Base-by-base conservation (phyloP, 139 green algal species). In the Monoraphidium neglectum region DNA sequence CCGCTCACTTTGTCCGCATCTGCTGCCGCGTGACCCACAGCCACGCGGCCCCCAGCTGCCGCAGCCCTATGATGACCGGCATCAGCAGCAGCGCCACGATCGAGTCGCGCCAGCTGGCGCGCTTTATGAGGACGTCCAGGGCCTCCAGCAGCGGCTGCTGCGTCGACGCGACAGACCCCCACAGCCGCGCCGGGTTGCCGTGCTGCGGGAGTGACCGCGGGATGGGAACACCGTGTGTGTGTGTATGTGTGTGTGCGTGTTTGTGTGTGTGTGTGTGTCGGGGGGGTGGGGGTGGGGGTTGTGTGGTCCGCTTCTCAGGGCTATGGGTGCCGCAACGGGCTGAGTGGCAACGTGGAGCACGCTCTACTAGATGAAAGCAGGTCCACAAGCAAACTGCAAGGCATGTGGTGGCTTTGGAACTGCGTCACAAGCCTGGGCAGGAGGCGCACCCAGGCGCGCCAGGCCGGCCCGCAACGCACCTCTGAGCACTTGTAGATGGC, bases 401-500 rank as follows among this genome's bases (percentile, higher is more conserved):
- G n/a, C n/a, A n/a, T n/a, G n/a, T 21, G 43, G 43, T 51, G 43
- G 43, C 12, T 51, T 51, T 51, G 8, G 12, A 8, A 51, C 8
- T 51, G 8, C 43, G 12, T n/a, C 43, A 51, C 8, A 51, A 51
- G 12, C 8, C 8, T 51, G 43, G 8, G 43, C 43, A 51, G 43
- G 8, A 51, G 12, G 43, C 43, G 43, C 43, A 51, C n/a, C n/a
- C n/a, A n/a, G n/a, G n/a, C n/a, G n/a, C n/a, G n/a, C n/a, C n/a
- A 12, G 43, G 43, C 43, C 43, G 43, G 43, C 8, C 43, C 43
- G 8, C 12, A 16, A 47, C 68, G 47, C 30, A 79, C 73, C 5
- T 33, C 35, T 60, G 73, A 79, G 73, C 73, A 79, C 73, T 79
- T 79, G 73, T 79, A 79, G 18, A 79, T 12, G 16, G 62, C 54